Evolutionary conservation across 2,329 filamentous ascomycete species (phyloP), one percentile per base, ranked within the genome.

Genomic region (Aureobasidium zeae): DNA sequence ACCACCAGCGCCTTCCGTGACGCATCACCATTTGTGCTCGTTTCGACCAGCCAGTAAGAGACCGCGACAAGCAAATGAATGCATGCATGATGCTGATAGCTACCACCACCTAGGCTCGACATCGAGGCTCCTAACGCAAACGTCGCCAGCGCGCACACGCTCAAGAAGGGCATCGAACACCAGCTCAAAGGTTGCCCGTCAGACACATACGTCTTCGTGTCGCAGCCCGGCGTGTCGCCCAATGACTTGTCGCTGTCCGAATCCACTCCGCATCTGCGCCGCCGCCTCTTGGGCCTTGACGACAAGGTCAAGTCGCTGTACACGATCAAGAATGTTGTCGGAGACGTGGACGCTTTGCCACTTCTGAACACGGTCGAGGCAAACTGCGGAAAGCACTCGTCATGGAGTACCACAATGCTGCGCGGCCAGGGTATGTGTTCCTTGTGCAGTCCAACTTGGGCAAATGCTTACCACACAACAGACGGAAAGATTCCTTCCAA

Each of bases 1-100:
- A 20, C 29, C 17, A 78, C 73, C 32, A 68, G 77, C 49, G 88
- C 86, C 19, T 91, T 94, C 62, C 79, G 77, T 50, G 82, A 94
- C 64, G 86, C 88, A 2, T 88, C 86, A 44, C 89, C 91, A 13
- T 91, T 94, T 64, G 75, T 94, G 60, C 68, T 95, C 52, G 81
- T 93, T 62, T 95, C 89, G 22, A 89, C 82, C 33, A 75, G 82
- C 50, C 70, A 80, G 88, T 94, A 80, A 57, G 81, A 42, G 30
- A 16, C 29, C 21, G n/a, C 30, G 16, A 19, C 26, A 19, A 19
- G 5, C 36, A 46, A 26, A 7, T 34, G 47, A 35, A 45, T 15
- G 28, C 47, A 49, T 34, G 19, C 45, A 21, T 53, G n/a, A 53
- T 26, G 53, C 21, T 54, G 49, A 35, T 46, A 37, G 37, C 44